Conservation (phyloP, 2,329 filamentous ascomycete species). For the Claviceps arundinis region DNA sequence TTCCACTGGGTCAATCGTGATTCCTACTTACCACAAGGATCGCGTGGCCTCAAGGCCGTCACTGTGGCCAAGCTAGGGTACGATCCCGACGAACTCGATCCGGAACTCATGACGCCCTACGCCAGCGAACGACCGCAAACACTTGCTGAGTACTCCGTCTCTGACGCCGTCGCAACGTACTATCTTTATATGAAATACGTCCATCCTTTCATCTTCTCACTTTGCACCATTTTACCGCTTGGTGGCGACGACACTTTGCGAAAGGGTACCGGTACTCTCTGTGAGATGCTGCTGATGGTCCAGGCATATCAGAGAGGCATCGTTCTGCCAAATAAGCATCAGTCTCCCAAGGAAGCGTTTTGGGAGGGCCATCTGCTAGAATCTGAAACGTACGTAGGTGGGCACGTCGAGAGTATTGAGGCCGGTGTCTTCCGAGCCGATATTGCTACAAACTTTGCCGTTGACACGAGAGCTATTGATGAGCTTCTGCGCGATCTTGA, state of each 20-base stretch:
- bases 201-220: constrained; percentile 97
- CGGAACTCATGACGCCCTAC: constrained; percentile 91
- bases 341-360: constrained; percentile 80
- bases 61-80: constrained; percentile 97
- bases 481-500: constrained; percentile 80
- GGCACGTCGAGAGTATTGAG: constrained; percentile 98
- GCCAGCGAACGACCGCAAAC: constrained; percentile 85
- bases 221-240: constrained; percentile 91
- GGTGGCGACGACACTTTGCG: constrained; percentile 84
- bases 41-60: constrained; percentile 91
- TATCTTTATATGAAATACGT: constrained; percentile 99
- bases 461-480: constrained; percentile 82
- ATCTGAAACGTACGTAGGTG: constrained; percentile 94
- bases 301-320: constrained; percentile 90
- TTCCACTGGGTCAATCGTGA: constrained; percentile 99
- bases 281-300: constrained; percentile 98
- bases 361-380: constrained; percentile 95
- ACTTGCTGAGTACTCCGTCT: constrained; percentile 93
- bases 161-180: constrained; percentile 96
- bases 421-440: constrained; percentile 93
- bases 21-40: constrained; percentile 93
- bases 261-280: constrained; percentile 96
- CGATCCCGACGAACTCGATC: constrained; percentile 93
- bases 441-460: constrained; percentile 84
- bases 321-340: constrained; percentile 90